Evolutionary conservation across 768 basidiomycete genomes (phyloP).

Genomic region (Chalciporus chontae): DNA sequence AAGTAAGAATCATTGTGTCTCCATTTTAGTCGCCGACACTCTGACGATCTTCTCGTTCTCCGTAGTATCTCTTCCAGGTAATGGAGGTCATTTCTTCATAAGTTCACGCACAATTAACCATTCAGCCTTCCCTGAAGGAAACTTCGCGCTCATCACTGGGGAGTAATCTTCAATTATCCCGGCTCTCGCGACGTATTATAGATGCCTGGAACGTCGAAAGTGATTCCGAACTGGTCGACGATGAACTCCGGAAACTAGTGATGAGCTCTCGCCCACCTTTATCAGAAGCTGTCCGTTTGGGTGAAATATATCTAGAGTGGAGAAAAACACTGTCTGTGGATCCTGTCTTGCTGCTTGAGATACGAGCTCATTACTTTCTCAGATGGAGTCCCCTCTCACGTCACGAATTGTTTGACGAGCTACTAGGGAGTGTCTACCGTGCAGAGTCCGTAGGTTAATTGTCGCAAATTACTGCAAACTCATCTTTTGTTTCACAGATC

Average conservation of each 20-base stretch:
- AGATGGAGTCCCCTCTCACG: conserved; percentile 57
- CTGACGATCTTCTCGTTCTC: background rate
- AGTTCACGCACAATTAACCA: background rate
- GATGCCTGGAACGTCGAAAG: conserved; percentile 36
- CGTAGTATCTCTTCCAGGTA: conserved; percentile 59
- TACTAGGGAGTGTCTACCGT: conserved; percentile 52
- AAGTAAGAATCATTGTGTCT: conserved; percentile 40
- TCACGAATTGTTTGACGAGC: conserved; percentile 53
- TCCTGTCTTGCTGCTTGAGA: background rate
- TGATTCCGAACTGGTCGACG: conserved; percentile 27
- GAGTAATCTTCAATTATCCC: conserved; percentile 23
- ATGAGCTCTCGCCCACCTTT: conserved; percentile 50
- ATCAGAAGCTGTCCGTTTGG: conserved; percentile 56
- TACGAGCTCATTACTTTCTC: background rate
- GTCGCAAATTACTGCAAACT: background rate
- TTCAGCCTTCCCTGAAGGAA: conserved; percentile 25
- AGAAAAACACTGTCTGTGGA: conserved; percentile 53
- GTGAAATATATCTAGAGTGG: conserved; percentile 63
- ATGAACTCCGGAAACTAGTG: conserved; percentile 41
- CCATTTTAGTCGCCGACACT: background rate
- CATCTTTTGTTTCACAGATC: conserved; percentile 29
- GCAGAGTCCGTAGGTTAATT: conserved; percentile 37
- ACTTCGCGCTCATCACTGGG: conserved; percentile 11
- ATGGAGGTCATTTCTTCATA: background rate
- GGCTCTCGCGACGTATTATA: conserved; percentile 40